A percentile compares a stretch with the other conserved stretches of the same genome.
phyloP scores from a whole-genome alignment of 441 rosid genomes.

The Corymbia citriodora region DNA sequence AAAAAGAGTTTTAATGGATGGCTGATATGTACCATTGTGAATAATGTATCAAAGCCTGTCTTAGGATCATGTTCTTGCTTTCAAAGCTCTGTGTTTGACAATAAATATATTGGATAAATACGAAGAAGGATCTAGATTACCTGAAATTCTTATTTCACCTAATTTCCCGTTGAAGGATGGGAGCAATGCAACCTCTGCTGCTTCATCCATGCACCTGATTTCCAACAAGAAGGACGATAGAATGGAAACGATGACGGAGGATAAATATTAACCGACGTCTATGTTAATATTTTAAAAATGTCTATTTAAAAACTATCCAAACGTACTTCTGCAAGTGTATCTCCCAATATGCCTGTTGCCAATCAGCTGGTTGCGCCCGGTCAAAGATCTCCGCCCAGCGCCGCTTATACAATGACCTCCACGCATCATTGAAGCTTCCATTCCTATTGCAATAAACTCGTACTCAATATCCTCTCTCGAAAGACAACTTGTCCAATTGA shows the following conservation, averaged over 20 bases:
- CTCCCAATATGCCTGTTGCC: conserved; percentile 84
- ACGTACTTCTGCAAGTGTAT: conserved; percentile 68
- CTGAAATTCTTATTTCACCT: conserved; percentile 49
- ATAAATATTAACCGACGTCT: not conserved
- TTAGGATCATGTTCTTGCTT: not conserved
- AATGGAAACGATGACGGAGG: not conserved
- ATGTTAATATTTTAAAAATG: not conserved
- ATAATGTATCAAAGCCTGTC: not conserved
- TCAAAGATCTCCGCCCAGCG: conserved; percentile 55
- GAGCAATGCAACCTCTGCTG: conserved; percentile 59
- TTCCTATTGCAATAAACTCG: conserved; percentile 25
- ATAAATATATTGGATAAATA: not conserved
- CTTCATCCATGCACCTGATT: conserved; percentile 86
- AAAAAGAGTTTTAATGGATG: not conserved
- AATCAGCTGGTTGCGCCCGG: conserved; percentile 28
- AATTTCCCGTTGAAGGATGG: conserved; percentile 58
- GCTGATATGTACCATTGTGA: not conserved
- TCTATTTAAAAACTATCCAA: not conserved
- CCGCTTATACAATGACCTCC: conserved; percentile 54
- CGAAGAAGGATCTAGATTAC: conserved; percentile 9
- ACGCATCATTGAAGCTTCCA: conserved; percentile 36
- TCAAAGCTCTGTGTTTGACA: not conserved
- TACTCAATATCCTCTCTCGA: not conserved
- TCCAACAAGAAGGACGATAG: conserved; percentile 15
- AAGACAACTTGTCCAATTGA: not conserved